Evolutionary conservation across 1,284 basidiomycete genomes (phyloP), one percentile per base, ranked within the genome.

Genomic region (Cystobasidium slooffiae): DNA sequence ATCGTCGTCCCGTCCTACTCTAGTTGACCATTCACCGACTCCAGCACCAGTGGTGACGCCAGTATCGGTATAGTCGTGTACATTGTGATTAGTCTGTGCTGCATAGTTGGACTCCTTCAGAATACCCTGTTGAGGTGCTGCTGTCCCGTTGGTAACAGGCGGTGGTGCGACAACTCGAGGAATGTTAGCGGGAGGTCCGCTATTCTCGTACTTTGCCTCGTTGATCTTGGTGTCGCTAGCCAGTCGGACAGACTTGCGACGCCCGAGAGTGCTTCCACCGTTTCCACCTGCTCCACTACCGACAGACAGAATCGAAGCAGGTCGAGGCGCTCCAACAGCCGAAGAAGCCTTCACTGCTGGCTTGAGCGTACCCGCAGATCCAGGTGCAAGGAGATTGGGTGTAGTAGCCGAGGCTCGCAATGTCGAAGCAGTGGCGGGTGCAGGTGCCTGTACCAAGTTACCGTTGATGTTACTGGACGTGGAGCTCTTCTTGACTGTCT

Each of bases 201-300:
- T 49, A 37, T 59, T 66, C 37, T 65, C 46, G 61, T 62, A 66
- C 44, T 51, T 41, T n/a, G 69, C 41, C 18, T 66, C 73, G 56
- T 37, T 63, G 37, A 72, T 20, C 39, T 68, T 72, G 10, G 74
- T 58, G 53, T 75, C 74, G 0, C 75, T 76, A 51, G 75, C 78
- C 47, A 79, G 72, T 9, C 78, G 75, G 12, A 79, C 78, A 44
- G 76, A 77, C 65, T 79, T 79, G 51, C 78, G 78, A 56, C 77
- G 75, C 9, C 77, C 67, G 22, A 70, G 31, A 31, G 31, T 31
- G 31, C 31, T 31, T 31, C 31, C 59, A n/a, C 74, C 74, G 18
- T 24, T 52, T n/a, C 44, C 31, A 0, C 63, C 59, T 31, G 31
- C 22, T 59, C 53, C 41, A 31, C 39, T 68, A 24, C 55, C 44